phyloP scores from a whole-genome alignment of 345 rosid genomes.

The Populus euphratica region DNA sequence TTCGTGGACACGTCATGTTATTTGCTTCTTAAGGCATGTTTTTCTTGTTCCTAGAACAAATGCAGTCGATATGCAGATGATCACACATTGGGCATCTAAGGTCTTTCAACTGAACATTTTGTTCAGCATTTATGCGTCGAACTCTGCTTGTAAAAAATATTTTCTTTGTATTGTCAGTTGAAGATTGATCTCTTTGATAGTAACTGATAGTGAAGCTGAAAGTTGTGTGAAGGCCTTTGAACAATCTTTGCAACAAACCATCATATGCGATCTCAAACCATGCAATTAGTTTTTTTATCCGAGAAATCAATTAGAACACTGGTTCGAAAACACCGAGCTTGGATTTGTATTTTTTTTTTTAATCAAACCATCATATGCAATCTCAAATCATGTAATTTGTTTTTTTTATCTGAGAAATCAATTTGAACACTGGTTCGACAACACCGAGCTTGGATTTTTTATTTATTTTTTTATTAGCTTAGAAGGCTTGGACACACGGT shows the following conservation, averaged over 20 bases:
- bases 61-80: conserved; percentile 91
- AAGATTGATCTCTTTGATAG: conserved; percentile 77
- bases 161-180: conserved; percentile 38
- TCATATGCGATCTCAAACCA: not conserved
- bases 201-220: conserved; percentile 69
- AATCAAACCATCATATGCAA: not conserved
- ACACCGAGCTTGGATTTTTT: not conserved
- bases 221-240: conserved; percentile 72
- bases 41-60: conserved; percentile 68
- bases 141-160: not conserved
- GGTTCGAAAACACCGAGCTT: not conserved
- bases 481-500: too few relatives aligned
- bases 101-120: conserved; percentile 24
- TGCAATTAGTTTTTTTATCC: not conserved
- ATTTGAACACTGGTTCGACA: not conserved
- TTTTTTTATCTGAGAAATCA: not conserved
- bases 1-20: not conserved
- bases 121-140: not conserved
- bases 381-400: not conserved
- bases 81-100: conserved; percentile 95
- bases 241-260: conserved; percentile 5
- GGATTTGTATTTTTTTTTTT: too few relatives aligned
- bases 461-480: too few relatives aligned
- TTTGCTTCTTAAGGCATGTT: conserved; percentile 37
- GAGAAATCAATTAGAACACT: not conserved